Base-by-base conservation (phyloP, 2,329 filamentous ascomycete genomes). In the Trichoderma simmonsii region DNA sequence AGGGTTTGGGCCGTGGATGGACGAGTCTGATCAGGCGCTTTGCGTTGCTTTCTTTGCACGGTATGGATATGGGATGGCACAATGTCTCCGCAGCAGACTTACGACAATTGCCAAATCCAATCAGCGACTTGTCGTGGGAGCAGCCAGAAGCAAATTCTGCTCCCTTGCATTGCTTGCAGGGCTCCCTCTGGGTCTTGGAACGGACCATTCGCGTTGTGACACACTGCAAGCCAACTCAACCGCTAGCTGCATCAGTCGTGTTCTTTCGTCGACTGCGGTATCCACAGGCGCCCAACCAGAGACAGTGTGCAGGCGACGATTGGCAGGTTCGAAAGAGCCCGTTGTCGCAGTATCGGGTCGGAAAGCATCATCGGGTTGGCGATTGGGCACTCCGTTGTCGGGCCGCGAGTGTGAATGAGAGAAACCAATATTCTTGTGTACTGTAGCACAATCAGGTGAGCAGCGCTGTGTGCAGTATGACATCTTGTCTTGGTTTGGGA, bases 201-300 rank as follows among this genome's bases (percentile, higher is more conserved):
- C 66, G 56, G 66, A 62, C 66, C 66, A 70, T 62, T 70, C 28
- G 66, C 66, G 66, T 70, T 21, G 66, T 70, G 66, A 70, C 66
- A 70, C 66, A 70, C 66, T 70, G 57, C 57, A 70, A 70, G 66
- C 66, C 66, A 70, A 21, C 66, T 61, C 66, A 70, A 70, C 66
- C 66, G 66, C 66, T 70, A 70, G 66, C 66, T 70, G 66, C 66
- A 70, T 57, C 66, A 48, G 66, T 70, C 66, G 56, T 70, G 57
- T 70, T 61, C 66, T 62, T 51, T 70, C 57, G 66, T 61, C 39
- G n/a, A 28, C 56, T 43, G 28, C 32, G 18, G 66, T 61, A 54
- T 62, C 66, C 66, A 70, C 66, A 61, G 66, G 56, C 66, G 57
- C 66, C 66, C 66, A 70, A 62, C 57, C 39, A 70, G 66, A 70